These are phyloP conservation scores for Neostapfia colusana DNA, from an alignment of 176 grass and related monocot species.

Conservation along the genomic window DNA sequence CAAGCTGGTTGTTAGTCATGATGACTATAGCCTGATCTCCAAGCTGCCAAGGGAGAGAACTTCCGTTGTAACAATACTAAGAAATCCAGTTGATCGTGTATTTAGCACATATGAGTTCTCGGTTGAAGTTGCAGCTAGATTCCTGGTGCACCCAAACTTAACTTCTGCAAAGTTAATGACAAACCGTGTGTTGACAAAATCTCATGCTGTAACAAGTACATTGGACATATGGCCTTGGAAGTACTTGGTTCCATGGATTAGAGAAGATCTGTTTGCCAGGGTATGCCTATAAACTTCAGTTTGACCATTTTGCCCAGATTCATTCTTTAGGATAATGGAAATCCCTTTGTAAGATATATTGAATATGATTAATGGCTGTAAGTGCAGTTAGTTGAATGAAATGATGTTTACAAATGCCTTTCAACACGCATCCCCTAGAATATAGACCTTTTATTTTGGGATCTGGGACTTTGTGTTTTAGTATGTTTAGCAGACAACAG, in stretches of 20 bases:
- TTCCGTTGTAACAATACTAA: conserved; percentile 88
- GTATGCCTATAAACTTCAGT: conserved; percentile 45
- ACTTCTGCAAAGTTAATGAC: conserved; percentile 80
- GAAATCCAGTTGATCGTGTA: conserved; percentile 87
- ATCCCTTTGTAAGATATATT: not conserved
- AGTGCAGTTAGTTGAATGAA: not conserved
- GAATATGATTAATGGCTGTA: not conserved
- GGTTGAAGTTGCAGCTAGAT: conserved; percentile 93
- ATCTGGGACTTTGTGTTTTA: conserved; percentile 7
- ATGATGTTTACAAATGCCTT: not conserved
- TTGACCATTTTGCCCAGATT: conserved; percentile 12
- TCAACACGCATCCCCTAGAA: not conserved
- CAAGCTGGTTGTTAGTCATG: conserved; percentile 86
- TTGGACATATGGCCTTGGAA: conserved; percentile 99
- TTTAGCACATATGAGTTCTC: conserved; percentile 98
- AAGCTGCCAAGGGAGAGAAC: conserved; percentile 86
- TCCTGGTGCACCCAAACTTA: conserved; percentile 83
- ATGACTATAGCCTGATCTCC: conserved; percentile 94
- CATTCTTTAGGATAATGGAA: not conserved
- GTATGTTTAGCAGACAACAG: not conserved
- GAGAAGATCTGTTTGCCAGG: conserved; percentile 84
- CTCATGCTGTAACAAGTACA: conserved; percentile 65
- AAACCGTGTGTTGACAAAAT: conserved; percentile 48
- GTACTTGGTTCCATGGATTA: conserved; percentile 98
- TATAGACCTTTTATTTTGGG: not conserved